phyloP scores from a whole-genome alignment of 129 eudicot genomes.

The Helianthus annuus region HanXRQr2.0-SUNRISE NC_035449.2:87907605-87908104 shows the following conservation, averaged over 20 bases:
- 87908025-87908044: no score
- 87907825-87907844: slow-evolving; percentile 81
- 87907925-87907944: slow-evolving; percentile 88
- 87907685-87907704: background rate
- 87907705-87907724: background rate
- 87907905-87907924: slow-evolving; percentile 80
- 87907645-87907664: no score
- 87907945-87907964: slow-evolving; percentile 42
- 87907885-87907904: slow-evolving; percentile 61
- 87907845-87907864: slow-evolving; percentile 84
- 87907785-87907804: slow-evolving; percentile 70
- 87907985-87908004: slow-evolving; percentile 1
- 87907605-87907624: no score
- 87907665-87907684: background rate
- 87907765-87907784: slow-evolving; percentile 72
- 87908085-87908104: no score
- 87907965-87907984: slow-evolving; percentile 5
- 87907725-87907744: slow-evolving; percentile 81
- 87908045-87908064: no score
- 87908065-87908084: no score
- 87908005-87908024: no score
- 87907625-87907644: no score
- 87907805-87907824: slow-evolving; percentile 84
- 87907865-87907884: slow-evolving; percentile 88
- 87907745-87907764: slow-evolving; percentile 84